Evolutionary conservation across 2,329 filamentous ascomycete species (phyloP).

Genomic region (Pyricularia grisea): DNA sequence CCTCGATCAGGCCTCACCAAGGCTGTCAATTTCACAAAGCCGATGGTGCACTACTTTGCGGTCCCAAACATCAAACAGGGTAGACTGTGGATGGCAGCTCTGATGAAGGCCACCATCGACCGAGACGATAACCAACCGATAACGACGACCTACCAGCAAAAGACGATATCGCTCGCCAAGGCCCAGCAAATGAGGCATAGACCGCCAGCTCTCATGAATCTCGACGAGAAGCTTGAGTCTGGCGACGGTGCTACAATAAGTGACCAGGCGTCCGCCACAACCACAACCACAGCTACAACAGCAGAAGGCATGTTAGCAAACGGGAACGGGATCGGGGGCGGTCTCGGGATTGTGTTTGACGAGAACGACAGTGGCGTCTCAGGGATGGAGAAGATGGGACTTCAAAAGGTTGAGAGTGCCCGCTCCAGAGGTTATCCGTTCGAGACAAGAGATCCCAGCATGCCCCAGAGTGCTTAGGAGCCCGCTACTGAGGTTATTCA

Average conservation of each 20-base stretch:
- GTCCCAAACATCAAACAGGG: constrained; percentile 84
- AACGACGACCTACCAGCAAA: constrained; percentile 90
- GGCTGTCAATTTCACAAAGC: constrained; percentile 95
- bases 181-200: constrained; percentile 81
- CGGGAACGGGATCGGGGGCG: constrained; percentile 11
- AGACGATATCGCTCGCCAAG: constrained; percentile 88
- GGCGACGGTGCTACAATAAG: constrained; percentile 3
- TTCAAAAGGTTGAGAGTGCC: constrained; percentile 22
- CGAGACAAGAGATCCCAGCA: constrained; percentile 18
- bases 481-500: constrained; percentile 11
- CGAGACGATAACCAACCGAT: constrained; percentile 72
- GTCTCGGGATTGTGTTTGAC: constrained; percentile 27
- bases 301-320: not conserved
- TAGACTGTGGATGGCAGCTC: constrained; percentile 91
- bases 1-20: constrained; percentile 79
- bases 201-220: constrained; percentile 77
- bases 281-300: not conserved
- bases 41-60: constrained; percentile 94
- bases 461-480: constrained; percentile 16
- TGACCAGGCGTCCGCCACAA: constrained; percentile 9
- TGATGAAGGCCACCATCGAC: constrained; percentile 99
- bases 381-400: constrained; percentile 24
- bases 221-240: constrained; percentile 35
- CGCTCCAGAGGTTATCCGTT: constrained; percentile 20
- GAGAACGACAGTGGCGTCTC: constrained; percentile 28